Conservation (phyloP, 2,329 filamentous ascomycete species). For the Phoma herbarum region DNA sequence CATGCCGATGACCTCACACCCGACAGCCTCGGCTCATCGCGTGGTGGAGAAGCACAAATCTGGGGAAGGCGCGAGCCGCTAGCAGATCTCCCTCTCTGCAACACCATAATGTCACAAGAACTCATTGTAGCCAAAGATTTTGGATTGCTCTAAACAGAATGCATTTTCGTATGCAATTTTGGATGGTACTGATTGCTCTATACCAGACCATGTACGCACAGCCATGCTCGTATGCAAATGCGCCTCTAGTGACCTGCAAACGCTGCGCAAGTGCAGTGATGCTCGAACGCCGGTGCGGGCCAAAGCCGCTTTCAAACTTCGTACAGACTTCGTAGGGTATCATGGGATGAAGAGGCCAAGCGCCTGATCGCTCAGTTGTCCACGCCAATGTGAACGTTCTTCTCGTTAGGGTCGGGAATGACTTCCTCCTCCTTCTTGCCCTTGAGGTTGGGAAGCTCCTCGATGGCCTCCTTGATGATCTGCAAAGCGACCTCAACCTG, state of each 20-base stretch:
- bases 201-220: not conserved
- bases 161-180: not conserved
- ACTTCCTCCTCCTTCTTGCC: constrained; percentile 61
- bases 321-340: constrained; percentile 26
- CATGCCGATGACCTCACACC: constrained; percentile 10
- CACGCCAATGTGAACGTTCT: constrained; percentile 67
- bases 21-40: constrained; percentile 13
- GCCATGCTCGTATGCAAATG: constrained; percentile 2
- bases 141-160: not conserved
- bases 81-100: not conserved
- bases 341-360: constrained; percentile 14
- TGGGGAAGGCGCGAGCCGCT: constrained; percentile 3
- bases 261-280: constrained; percentile 1
- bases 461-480: constrained; percentile 83
- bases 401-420: constrained; percentile 65
- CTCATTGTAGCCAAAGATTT: not conserved
- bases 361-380: constrained; percentile 58
- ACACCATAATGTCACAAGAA: not conserved
- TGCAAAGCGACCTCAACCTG: constrained; percentile 79
- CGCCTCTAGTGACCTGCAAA: constrained; percentile 7
- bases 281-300: constrained; percentile 21
- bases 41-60: constrained; percentile 6
- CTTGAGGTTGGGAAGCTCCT: constrained; percentile 77
- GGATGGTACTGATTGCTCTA: not conserved
- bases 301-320: constrained; percentile 11